Evolutionary conservation across 73 alveolate genomes (phyloP).

Genomic region (Tetrahymena elliotti): DNA sequence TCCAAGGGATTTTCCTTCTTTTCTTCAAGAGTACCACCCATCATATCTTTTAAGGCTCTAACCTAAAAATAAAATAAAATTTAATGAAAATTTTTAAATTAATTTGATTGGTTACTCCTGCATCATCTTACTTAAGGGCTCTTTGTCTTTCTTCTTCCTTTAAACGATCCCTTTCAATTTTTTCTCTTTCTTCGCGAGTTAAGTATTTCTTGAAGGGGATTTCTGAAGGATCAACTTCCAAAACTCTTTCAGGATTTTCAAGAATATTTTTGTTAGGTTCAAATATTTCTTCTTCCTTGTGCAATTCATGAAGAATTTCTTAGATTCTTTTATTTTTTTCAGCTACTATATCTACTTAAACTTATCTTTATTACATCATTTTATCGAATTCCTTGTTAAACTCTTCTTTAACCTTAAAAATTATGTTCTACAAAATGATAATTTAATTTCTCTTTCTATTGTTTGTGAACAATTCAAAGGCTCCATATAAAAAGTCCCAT

Average conservation of each 20-base stretch:
- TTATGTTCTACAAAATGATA: constrained; percentile 66
- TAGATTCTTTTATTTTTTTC: constrained; percentile 82
- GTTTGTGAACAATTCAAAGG: constrained; percentile 84
- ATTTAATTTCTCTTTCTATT: constrained; percentile 85
- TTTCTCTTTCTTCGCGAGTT: constrained; percentile 86
- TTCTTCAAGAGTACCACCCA: constrained; percentile 88
- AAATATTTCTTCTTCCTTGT: constrained; percentile 72
- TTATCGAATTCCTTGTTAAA: constrained; percentile 80
- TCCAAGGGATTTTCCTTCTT: constrained; percentile 81
- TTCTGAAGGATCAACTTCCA: constrained; percentile 72
- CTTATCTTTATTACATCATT: constrained; percentile 72
- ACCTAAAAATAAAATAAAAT: not conserved
- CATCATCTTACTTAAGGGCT: constrained; percentile 92
- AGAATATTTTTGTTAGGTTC: constrained; percentile 61
- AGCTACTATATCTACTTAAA: constrained; percentile 64
- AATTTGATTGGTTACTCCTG: constrained; percentile 37
- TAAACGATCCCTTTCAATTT: constrained; percentile 71
- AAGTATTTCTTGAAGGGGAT: constrained; percentile 74
- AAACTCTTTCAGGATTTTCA: constrained; percentile 86
- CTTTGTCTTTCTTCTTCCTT: constrained; percentile 86
- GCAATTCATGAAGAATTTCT: constrained; percentile 81
- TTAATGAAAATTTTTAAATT: not conserved
- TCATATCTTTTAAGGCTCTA: constrained; percentile 91
- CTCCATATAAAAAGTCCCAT: constrained; percentile 75
- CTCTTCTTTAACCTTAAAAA: constrained; percentile 70